These are phyloP conservation scores for Rubus idaeus DNA, from an alignment of 306 rosid genomes.

Conservation along the genomic window DNA sequence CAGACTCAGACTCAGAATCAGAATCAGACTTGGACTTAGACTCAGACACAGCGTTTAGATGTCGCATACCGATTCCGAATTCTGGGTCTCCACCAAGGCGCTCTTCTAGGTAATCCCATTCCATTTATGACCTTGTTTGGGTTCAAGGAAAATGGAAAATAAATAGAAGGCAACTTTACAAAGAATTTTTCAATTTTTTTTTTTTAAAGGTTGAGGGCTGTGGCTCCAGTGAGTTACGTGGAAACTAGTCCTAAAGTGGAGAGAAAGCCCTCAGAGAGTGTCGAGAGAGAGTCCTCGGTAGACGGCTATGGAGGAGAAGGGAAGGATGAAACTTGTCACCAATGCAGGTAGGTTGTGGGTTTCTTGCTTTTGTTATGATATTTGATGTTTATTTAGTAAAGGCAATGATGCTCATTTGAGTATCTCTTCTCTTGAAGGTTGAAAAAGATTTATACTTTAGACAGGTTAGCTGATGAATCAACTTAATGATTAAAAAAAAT, in stretches of 20 bases:
- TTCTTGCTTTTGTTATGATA: neutral
- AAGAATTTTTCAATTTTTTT: neutral
- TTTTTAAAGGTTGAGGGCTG: constrained; percentile 50
- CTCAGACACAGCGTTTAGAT: neutral
- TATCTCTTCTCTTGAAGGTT: neutral
- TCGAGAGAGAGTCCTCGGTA: constrained; percentile 51
- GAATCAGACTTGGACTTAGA: neutral
- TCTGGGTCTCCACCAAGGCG: constrained; percentile 48
- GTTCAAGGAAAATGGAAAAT: too few relatives aligned
- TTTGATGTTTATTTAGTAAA: neutral
- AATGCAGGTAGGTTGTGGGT: constrained; percentile 61
- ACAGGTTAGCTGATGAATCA: neutral
- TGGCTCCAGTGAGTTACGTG: constrained; percentile 47
- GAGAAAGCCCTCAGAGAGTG: constrained; percentile 10
- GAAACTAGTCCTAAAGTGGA: constrained; percentile 15
- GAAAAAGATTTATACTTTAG: neutral
- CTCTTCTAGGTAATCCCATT: constrained; percentile 54
- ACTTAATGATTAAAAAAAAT: neutral
- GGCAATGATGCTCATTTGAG: neutral
- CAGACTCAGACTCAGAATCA: neutral
- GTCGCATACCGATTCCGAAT: neutral
- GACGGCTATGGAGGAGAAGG: constrained; percentile 67
- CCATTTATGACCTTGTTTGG: neutral
- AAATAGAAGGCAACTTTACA: neutral
- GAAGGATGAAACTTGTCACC: constrained; percentile 73